phyloP scores from a whole-genome alignment of 2,329 filamentous ascomycete species.

The Hyphodiscus sp. region DNA sequence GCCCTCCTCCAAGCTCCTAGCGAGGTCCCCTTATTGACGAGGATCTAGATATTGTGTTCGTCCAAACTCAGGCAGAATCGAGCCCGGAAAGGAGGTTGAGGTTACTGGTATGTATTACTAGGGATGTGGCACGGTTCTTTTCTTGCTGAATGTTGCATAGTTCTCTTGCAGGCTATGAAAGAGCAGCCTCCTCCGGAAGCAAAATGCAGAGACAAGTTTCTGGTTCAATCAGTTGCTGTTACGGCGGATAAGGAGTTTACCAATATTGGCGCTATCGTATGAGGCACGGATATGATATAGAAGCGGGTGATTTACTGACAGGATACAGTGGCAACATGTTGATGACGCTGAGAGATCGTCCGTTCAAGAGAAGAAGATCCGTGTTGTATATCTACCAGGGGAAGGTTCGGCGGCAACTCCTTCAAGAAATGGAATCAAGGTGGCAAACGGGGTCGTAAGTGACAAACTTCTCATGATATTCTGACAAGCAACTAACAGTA shows the following conservation, averaged over 20 bases:
- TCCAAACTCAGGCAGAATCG: conserved; percentile 93
- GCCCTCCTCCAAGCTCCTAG: conserved; percentile 30
- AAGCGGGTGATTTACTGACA: conserved; percentile 6
- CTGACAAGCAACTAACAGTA: conserved; percentile 3
- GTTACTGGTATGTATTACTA: conserved; percentile 65
- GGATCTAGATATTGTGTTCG: conserved; percentile 83
- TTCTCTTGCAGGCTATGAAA: conserved; percentile 97
- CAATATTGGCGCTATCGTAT: conserved; percentile 74
- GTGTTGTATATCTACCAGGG: conserved; percentile 74
- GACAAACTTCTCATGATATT: background rate
- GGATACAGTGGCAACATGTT: conserved; percentile 57
- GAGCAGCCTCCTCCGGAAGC: conserved; percentile 79
- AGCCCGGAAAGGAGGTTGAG: conserved; percentile 82
- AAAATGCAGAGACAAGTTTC: conserved; percentile 95
- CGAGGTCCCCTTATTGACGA: conserved; percentile 21
- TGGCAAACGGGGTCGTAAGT: conserved; percentile 20
- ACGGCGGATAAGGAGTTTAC: conserved; percentile 76
- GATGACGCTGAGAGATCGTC: conserved; percentile 67
- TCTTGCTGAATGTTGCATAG: conserved; percentile 39
- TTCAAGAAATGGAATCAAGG: conserved; percentile 23
- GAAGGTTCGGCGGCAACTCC: conserved; percentile 36
- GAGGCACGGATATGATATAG: conserved; percentile 25
- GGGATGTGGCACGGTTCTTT: background rate
- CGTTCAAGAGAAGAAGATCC: conserved; percentile 92
- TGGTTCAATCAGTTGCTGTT: conserved; percentile 86